These are phyloP conservation scores for Aspergillus vadensis DNA, from an alignment of 2,329 filamentous ascomycete species.

Conservation along the genomic window DNA sequence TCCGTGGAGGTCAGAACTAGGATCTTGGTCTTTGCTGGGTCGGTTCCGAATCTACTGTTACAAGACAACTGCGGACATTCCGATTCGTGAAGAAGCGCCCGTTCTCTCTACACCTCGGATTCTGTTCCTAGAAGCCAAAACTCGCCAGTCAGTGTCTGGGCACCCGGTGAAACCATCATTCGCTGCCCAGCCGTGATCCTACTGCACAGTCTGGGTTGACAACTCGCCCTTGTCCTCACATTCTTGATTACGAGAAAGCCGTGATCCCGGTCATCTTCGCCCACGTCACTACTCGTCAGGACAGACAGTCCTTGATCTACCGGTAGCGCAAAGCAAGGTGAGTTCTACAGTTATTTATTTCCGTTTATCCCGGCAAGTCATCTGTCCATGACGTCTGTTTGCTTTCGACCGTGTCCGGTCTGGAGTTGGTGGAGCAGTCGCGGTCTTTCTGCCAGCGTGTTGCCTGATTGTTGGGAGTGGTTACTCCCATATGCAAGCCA, in stretches of 20 bases:
- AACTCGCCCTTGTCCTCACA: conserved; percentile 14
- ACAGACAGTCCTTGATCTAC: neutral
- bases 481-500: neutral
- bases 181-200: neutral
- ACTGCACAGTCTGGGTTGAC: neutral
- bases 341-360: neutral
- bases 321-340: neutral
- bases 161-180: neutral
- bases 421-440: neutral
- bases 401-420: neutral
- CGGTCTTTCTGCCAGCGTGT: neutral
- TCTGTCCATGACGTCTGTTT: neutral
- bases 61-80: neutral
- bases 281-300: conserved; percentile 1
- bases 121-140: neutral
- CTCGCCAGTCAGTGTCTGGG: neutral
- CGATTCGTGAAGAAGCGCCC: neutral
- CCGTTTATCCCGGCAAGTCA: neutral
- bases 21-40: conserved; percentile 14
- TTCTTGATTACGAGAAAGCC: conserved; percentile 17
- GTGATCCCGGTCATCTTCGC: conserved; percentile 7
- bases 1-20: conserved; percentile 14
- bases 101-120: neutral
- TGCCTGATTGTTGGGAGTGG: neutral
- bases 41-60: neutral